Conservation (phyloP, 768 basidiomycete species). For the Ephemerocybe angulata region DNA sequence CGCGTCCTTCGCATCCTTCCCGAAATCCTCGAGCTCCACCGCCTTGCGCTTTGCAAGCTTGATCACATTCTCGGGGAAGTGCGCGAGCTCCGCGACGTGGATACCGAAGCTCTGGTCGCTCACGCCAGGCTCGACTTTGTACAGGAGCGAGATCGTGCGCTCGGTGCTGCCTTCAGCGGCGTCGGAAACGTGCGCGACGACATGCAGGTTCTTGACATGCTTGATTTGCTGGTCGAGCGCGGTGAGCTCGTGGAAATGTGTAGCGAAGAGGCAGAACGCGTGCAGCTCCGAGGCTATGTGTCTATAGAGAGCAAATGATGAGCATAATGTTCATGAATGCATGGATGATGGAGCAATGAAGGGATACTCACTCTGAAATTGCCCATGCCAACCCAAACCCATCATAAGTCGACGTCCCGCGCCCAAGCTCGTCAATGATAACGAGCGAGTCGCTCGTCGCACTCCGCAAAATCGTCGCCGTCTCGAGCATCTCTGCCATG, state of each 20-base stretch:
- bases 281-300: slow-evolving; percentile 91
- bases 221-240: slow-evolving; percentile 80
- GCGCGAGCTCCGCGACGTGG: slow-evolving; percentile 94
- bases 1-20: slow-evolving; percentile 28
- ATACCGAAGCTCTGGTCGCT: slow-evolving; percentile 99
- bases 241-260: slow-evolving; percentile 97
- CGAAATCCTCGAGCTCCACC: slow-evolving; percentile 87
- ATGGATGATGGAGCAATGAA: neutral
- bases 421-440: slow-evolving; percentile 95
- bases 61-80: slow-evolving; percentile 93
- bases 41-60: slow-evolving; percentile 91
- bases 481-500: slow-evolving; percentile 99
- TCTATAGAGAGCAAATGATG: slow-evolving; percentile 35
- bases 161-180: slow-evolving; percentile 57
- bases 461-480: slow-evolving; percentile 87
- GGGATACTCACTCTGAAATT: slow-evolving; percentile 79
- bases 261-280: slow-evolving; percentile 94
- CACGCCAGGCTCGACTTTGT: slow-evolving; percentile 90
- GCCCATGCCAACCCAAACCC: slow-evolving; percentile 99
- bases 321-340: neutral
- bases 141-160: slow-evolving; percentile 85
- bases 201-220: slow-evolving; percentile 93
- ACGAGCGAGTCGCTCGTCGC: slow-evolving; percentile 91
- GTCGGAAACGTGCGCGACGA: slow-evolving; percentile 91
- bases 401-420: slow-evolving; percentile 95